Conservation (phyloP, 2,329 filamentous ascomycete genomes). For the Harringtonia aguacate region DNA sequence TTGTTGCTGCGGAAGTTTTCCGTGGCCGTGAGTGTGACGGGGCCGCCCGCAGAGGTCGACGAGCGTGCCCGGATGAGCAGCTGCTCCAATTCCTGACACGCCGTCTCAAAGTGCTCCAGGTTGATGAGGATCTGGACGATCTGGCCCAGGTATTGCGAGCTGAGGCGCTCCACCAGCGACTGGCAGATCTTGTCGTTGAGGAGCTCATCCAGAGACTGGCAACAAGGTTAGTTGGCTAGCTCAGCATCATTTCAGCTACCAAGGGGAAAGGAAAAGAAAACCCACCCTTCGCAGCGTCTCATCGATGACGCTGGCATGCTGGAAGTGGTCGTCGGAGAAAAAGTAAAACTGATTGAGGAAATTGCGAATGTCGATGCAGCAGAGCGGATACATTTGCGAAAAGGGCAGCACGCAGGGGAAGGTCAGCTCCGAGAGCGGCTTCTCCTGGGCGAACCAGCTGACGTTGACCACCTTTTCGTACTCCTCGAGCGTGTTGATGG, state of each 20-base stretch:
- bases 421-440: constrained; percentile 62
- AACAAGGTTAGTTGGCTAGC: background rate
- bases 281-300: constrained; percentile 70
- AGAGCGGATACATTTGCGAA: constrained; percentile 97
- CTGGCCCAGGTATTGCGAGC: constrained; percentile 89
- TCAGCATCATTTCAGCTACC: no score
- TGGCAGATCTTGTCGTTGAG: constrained; percentile 86
- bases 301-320: constrained; percentile 81
- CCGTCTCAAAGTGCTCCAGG: constrained; percentile 89
- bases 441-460: constrained; percentile 89
- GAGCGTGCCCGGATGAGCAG: constrained; percentile 77
- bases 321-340: constrained; percentile 93
- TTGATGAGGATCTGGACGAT: constrained; percentile 99
- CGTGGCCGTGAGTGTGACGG: constrained; percentile 71
- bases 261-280: background rate
- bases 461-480: constrained; percentile 95
- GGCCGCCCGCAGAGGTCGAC: constrained; percentile 68
- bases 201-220: constrained; percentile 82
- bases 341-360: constrained; percentile 98
- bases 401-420: constrained; percentile 96
- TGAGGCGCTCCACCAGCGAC: constrained; percentile 76
- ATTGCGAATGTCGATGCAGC: constrained; percentile 95
- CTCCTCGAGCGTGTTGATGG: constrained; percentile 79
- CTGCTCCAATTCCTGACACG: constrained; percentile 80
- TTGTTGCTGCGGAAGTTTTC: constrained; percentile 82